phyloP scores from a whole-genome alignment of 345 rosid genomes.

The Tarenaya hassleriana region DNA sequence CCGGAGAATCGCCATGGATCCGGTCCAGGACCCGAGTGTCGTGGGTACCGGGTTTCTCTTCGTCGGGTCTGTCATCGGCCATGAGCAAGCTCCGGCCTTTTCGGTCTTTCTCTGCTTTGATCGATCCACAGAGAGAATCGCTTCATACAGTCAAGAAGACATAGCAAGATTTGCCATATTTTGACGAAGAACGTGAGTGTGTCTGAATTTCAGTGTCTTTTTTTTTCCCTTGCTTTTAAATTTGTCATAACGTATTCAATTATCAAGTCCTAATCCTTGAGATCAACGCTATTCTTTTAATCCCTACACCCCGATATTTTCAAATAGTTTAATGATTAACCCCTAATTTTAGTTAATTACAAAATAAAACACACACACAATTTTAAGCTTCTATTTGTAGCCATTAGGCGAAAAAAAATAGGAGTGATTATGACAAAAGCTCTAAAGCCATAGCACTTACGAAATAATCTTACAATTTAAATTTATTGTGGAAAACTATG shows the following conservation, averaged over 20 bases:
- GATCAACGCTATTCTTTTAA: slow-evolving; percentile 25
- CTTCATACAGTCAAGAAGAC: neutral
- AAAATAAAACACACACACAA: too few species aligned
- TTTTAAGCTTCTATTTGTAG: too few species aligned
- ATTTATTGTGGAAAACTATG: too few species aligned
- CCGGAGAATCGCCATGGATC: slow-evolving; percentile 27
- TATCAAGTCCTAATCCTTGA: slow-evolving; percentile 20
- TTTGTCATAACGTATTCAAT: slow-evolving; percentile 21
- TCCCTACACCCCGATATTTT: slow-evolving; percentile 13
- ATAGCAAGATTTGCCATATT: slow-evolving; percentile 6
- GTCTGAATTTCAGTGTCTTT: slow-evolving; percentile 15
- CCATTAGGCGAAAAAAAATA: too few species aligned
- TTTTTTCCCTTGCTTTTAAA: neutral
- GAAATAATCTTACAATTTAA: too few species aligned
- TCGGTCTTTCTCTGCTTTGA: neutral
- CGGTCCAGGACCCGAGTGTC: slow-evolving; percentile 29
- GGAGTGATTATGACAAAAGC: too few species aligned
- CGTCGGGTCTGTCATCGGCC: slow-evolving; percentile 28
- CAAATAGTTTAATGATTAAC: slow-evolving; percentile 6
- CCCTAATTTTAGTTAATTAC: too few species aligned
- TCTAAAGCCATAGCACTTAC: too few species aligned
- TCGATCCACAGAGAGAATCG: neutral
- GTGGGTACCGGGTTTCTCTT: slow-evolving; percentile 23
- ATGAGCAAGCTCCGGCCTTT: slow-evolving; percentile 11
- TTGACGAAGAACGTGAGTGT: slow-evolving; percentile 15